Evolutionary conservation across 805 yeast genomes (phyloP).

Genomic region (Wickerhamomyces bovis): DNA sequence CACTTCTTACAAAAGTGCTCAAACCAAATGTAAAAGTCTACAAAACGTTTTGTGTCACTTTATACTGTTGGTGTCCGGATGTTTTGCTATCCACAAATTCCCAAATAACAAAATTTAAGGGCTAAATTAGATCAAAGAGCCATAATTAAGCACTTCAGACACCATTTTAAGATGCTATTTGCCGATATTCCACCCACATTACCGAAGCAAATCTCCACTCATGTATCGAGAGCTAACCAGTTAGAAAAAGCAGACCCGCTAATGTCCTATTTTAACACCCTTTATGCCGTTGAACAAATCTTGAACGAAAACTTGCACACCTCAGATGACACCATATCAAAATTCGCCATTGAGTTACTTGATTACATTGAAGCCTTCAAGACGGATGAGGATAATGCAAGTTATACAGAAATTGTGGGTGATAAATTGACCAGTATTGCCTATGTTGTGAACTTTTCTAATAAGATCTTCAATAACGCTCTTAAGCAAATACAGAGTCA

Average conservation of each 20-base stretch:
- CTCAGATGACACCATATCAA: conserved; percentile 47
- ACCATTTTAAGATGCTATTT: conserved; percentile 4
- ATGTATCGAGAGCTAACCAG: conserved; percentile 51
- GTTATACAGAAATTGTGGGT: conserved; percentile 42
- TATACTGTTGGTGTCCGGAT: background rate
- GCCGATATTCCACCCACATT: conserved; percentile 9
- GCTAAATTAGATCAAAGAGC: too few species aligned
- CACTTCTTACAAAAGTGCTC: too few species aligned
- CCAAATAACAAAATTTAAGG: background rate
- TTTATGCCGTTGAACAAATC: conserved; percentile 71
- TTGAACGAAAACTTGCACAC: conserved; percentile 56
- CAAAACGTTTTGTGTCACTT: background rate
- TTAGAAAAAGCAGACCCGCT: conserved; percentile 53
- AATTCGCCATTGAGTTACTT: conserved; percentile 53
- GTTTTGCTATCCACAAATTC: background rate
- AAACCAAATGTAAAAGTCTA: too few species aligned
- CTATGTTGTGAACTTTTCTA: conserved; percentile 52
- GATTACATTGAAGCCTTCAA: conserved; percentile 66
- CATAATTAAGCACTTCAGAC: too few species aligned
- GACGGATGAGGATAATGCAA: conserved; percentile 27
- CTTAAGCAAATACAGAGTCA: conserved; percentile 41
- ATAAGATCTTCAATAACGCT: conserved; percentile 49
- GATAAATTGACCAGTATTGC: conserved; percentile 55
- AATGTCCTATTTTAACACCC: conserved; percentile 64
- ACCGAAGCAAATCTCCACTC: conserved; percentile 32